Evolutionary conservation across 768 basidiomycete genomes (phyloP).

Genomic region (Tephrocybe rancida): DNA sequence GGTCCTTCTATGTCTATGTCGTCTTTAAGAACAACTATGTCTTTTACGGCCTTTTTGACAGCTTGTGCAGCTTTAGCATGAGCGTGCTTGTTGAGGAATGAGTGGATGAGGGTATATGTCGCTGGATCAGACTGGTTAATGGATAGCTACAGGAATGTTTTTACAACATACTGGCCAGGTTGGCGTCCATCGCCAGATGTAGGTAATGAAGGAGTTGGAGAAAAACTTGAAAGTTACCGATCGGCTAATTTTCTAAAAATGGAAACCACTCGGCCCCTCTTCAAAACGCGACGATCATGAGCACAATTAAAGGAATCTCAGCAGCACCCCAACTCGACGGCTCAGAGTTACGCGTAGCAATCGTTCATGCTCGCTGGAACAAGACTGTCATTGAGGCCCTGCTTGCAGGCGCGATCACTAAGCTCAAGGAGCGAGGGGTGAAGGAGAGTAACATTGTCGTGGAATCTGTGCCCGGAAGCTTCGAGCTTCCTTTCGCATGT

Average conservation of each 20-base stretch:
- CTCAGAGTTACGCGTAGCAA: slow-evolving; percentile 79
- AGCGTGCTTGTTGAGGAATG: slow-evolving; percentile 66
- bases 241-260: slow-evolving; percentile 1
- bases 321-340: slow-evolving; percentile 75
- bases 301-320: slow-evolving; percentile 78
- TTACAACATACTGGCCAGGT: slow-evolving; percentile 50
- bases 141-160: neutral
- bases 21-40: slow-evolving; percentile 62
- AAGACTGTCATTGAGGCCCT: slow-evolving; percentile 83
- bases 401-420: slow-evolving; percentile 74
- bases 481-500: slow-evolving; percentile 89
- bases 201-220: slow-evolving; percentile 11
- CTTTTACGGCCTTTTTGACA: slow-evolving; percentile 73
- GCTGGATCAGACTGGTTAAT: slow-evolving; percentile 38
- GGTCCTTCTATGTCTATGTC: slow-evolving; percentile 47
- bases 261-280: slow-evolving; percentile 14
- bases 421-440: slow-evolving; percentile 85
- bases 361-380: slow-evolving; percentile 98
- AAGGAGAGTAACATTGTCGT: slow-evolving; percentile 88
- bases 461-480: slow-evolving; percentile 93
- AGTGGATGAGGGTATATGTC: slow-evolving; percentile 76
- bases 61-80: slow-evolving; percentile 75
- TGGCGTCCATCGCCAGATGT: slow-evolving; percentile 43
- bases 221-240: neutral
- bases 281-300: slow-evolving; percentile 34